Evolutionary conservation across 192 early-diverging fungal species (phyloP), one percentile per base, ranked within the genome.

Genomic region (Coemansia sp.): DNA sequence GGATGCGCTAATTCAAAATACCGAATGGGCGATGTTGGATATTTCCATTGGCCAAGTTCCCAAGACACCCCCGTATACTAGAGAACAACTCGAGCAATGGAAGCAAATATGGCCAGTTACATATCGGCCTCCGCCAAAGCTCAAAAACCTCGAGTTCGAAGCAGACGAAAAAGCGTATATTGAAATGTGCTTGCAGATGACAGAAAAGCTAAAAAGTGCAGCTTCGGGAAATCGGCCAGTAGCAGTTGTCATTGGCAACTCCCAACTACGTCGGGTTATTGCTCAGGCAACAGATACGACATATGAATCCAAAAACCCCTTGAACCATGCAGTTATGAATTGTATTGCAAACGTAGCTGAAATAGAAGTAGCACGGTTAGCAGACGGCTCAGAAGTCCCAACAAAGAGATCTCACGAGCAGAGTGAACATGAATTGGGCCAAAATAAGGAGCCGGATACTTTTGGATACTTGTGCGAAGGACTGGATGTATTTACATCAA

Each of bases 311-410:
- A 43, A 51, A 3, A 83, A 95, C 55, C 89, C 91, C 12, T 70
- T 95, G 20, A 59, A 79, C 20, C 93, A 95, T 63, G 89, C 91
- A 12, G 80, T 82, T 6, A 88, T 95, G 85, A 86, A 88, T 48
- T 87, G 87, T 61, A 83, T 95, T 40, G 82, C 79, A 21, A 30
- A 53, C 3, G 82, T 91, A 14, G 87, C 89, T 8, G 66, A 72
- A 1, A 47, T 50, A 3, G 91, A 92, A 57, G 52, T 65, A n/a
- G 43, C 67, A 6, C 33, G 61, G 42, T 41, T 55, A n/a, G 55
- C 56, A 3, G 47, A 30, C 33, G 16, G 21, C 26, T 5, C 31
- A 15, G 30, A 19, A 26, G 43, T 62, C 3, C 52, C 61, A 11
- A 28, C 48, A 23, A 68, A 68, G 53, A 46, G 65, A 13, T 10